Evolutionary conservation across 257 asterid genomes (phyloP), one percentile per base, ranked within the genome.

Genomic region (Penstemon newberryi): DNA sequence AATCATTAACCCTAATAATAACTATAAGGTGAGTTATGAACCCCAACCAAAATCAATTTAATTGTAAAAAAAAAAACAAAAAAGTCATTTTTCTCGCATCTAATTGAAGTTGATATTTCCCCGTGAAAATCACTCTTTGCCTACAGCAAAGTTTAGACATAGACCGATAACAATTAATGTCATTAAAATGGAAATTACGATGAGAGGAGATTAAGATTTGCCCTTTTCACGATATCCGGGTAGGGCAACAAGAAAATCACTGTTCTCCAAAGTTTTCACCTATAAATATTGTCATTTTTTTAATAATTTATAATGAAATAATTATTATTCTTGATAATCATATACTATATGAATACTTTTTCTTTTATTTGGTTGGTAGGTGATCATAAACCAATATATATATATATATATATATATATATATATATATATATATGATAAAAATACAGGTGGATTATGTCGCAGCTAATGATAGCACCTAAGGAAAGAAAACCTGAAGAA

Each of bases 51-150:
- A 54, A 33, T 44, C 54, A 45, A 25, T 25, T 25, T 25, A 25
- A 25, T 25, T 2, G 33, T 25, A 25, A 25, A 25, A 2, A 25
- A 2, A 25, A 25, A 25, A 25, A 25, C 33, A 37, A 33, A 13
- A 59, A 39, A 15, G 39, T 61, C 72, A 33, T 36, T 72, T 37
- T 73, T 6, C 56, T 67, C 44, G 57, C 41, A 58, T 55, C 46
- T 38, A 40, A 61, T 39, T 63, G 36, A 63, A 33, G 13, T 59
- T 37, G 13, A 43, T 69, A n/a, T 45, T 39, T 4, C 40, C 42
- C 43, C 33, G 12, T 51, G 53, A 70, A 38, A 50, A 62, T 40
- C 44, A 60, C 37, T 49, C 13, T 43, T 15, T 15, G 18, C 18
- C 18, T 15, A 15, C 18, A 15, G 18, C 18, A 15, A 15, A 15